Evolutionary conservation across 2,329 filamentous ascomycete species (phyloP).

Genomic region (Phialemonium atrogriseum): DNA sequence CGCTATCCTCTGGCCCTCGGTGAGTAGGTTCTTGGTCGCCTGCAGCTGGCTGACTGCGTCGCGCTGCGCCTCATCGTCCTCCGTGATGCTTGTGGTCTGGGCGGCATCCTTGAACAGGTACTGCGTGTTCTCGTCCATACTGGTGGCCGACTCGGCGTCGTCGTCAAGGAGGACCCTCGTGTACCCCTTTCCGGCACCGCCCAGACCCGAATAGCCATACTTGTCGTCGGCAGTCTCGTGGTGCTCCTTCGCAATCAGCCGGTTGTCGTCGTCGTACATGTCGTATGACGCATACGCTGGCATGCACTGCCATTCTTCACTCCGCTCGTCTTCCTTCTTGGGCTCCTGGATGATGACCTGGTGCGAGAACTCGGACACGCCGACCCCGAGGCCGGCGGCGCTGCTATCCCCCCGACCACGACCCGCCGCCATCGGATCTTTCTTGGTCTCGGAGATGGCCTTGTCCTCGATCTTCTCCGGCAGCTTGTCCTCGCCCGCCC

Average conservation of each 20-base stretch:
- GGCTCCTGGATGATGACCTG: conserved; percentile 59
- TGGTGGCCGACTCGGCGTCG: conserved; percentile 86
- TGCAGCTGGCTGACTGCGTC: conserved; percentile 88
- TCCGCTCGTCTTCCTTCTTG: conserved; percentile 52
- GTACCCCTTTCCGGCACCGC: conserved; percentile 90
- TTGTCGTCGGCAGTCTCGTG: conserved; percentile 59
- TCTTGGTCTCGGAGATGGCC: conserved; percentile 12
- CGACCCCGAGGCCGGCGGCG: conserved; percentile 16
- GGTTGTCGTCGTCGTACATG: conserved; percentile 91
- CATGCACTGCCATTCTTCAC: conserved; percentile 87
- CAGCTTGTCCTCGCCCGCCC: conserved; percentile 1
- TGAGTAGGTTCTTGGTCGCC: conserved; percentile 89
- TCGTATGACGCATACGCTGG: conserved; percentile 87
- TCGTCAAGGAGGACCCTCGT: conserved; percentile 93
- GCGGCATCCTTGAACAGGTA: conserved; percentile 77
- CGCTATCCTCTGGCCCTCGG: conserved; percentile 89
- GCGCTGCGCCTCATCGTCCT: conserved; percentile 72
- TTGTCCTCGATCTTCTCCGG: conserved; percentile 14
- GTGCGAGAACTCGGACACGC: conserved; percentile 82
- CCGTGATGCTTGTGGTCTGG: conserved; percentile 42
- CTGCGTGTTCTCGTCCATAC: conserved; percentile 93
- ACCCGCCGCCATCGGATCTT: conserved; percentile 14
- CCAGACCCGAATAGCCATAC: conserved; percentile 66
- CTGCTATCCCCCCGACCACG: conserved; percentile 30
- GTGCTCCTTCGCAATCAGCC: conserved; percentile 74